Base-by-base conservation (phyloP, 805 yeast species). In the Yamadazyma scolyti region DNA sequence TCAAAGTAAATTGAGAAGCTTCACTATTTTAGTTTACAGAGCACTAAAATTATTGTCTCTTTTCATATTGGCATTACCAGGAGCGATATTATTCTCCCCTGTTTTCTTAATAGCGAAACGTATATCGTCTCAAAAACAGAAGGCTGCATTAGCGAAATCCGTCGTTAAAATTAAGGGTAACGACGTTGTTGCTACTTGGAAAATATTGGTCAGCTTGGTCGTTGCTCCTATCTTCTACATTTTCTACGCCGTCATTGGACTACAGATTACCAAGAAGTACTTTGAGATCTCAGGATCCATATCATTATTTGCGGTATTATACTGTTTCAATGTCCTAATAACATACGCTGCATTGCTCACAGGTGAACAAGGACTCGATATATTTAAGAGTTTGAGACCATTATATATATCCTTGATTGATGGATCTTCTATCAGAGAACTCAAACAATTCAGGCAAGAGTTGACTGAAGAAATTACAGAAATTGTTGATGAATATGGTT, bases 161-260 rank as follows among this genome's bases (percentile, higher is more conserved):
- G 73, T 88, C 0, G 98, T 93, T 14, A 93, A 93, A 54, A 80
- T 93, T 38, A 79, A 79, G 50, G 98, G 95, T 11, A 82, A 79
- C 35, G 98, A 93, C 56, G 97, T 93, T 16, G 75, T 93, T 37
- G 97, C 97, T 2, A 89, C 97, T 1, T 93, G 98, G 98, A 93
- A 93, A 58, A 81, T 93, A 27, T 66, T 93, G 41, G 87, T 90
- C 23, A 79, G 89, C 20, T 73, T 93, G 74, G 94, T 90, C 4
- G 61, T 86, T 32, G 94, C 97, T 0, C 98, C 98, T 2, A 54
- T 86, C 24, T 63, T 93, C 17, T 93, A 90, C 64, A 75, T 79
- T 21, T 65, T 83, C 35, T 93, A 93, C 59, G 87, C 97, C 0
- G 53, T 73, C 3, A 41, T 83, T 10, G 81, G 85, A 13, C 61